Percentiles rank a stretch among this genome's conserved stretches.
These are phyloP conservation scores for Linnemannia hyalina DNA, from an alignment of 192 early-diverging fungal genomes.

Conservation along the genomic window DNA sequence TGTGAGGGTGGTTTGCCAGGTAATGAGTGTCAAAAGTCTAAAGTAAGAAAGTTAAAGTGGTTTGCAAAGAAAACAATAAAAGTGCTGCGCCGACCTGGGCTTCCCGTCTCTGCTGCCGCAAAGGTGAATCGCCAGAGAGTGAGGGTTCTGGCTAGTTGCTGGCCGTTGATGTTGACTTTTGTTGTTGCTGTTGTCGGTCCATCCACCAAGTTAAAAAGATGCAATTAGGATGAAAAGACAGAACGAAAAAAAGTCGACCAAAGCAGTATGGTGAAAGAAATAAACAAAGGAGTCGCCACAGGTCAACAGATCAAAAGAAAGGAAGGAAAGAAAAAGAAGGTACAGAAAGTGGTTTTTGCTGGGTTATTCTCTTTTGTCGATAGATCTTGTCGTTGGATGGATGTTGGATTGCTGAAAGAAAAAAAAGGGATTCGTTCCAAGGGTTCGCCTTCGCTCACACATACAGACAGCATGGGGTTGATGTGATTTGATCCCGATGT, in stretches of 20 bases:
- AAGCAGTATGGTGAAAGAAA: neutral
- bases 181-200: neutral
- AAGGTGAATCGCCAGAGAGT: too few species aligned
- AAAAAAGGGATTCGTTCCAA: neutral
- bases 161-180: too few species aligned
- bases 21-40: neutral
- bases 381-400: neutral
- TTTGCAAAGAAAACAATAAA: slow-evolving; percentile 1
- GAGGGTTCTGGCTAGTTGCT: too few species aligned
- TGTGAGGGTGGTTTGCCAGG: neutral
- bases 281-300: neutral
- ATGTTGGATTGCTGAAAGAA: neutral
- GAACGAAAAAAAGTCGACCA: neutral
- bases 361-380: neutral
- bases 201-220: neutral
- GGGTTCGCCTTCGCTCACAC: neutral
- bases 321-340: neutral
- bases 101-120: neutral
- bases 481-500: slow-evolving; percentile 1
- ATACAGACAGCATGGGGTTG: too few species aligned
- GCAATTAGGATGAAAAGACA: neutral
- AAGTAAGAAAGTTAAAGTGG: neutral
- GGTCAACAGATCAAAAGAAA: neutral
- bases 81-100: neutral
- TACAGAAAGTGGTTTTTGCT: neutral